A percentile compares a stretch with the other conserved stretches of the same genome.
Evolutionary conservation across 345 rosid species (phyloP).

Genomic region (Viola odorata): DNA sequence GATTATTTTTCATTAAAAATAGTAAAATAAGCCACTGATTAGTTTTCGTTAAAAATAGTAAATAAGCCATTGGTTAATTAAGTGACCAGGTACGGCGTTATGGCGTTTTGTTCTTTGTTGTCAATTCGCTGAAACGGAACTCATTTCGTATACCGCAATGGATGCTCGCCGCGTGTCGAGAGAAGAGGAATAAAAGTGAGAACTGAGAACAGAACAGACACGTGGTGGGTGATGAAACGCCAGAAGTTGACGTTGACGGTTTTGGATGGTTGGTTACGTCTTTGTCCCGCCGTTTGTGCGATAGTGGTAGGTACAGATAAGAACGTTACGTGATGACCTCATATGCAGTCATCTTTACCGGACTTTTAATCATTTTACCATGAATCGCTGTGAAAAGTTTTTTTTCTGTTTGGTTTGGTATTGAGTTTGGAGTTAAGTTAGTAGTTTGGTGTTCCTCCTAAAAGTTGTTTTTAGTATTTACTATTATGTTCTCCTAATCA

Average conservation of each 20-base stretch:
- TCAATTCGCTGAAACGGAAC: not conserved
- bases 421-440: too few species aligned
- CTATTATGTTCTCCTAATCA: not conserved
- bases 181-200: not conserved
- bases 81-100: not conserved
- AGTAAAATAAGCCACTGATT: not conserved
- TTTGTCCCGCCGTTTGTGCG: slow-evolving; percentile 34
- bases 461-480: not conserved
- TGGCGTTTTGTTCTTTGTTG: not conserved
- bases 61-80: not conserved
- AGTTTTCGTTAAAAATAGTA: not conserved
- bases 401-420: not conserved
- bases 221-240: not conserved
- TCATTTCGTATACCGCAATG: not conserved
- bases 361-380: not conserved
- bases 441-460: not conserved
- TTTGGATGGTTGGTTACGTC: slow-evolving; percentile 21
- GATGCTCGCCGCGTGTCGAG: slow-evolving; percentile 9
- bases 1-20: not conserved
- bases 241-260: slow-evolving; percentile 10
- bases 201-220: not conserved
- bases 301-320: slow-evolving; percentile 18
- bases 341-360: not conserved
- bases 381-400: too few species aligned
- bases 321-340: slow-evolving; percentile 22